These are phyloP conservation scores for Fraxinus sp. DNA, from an alignment of 305 asterid species.

Conservation along the genomic window DNA sequence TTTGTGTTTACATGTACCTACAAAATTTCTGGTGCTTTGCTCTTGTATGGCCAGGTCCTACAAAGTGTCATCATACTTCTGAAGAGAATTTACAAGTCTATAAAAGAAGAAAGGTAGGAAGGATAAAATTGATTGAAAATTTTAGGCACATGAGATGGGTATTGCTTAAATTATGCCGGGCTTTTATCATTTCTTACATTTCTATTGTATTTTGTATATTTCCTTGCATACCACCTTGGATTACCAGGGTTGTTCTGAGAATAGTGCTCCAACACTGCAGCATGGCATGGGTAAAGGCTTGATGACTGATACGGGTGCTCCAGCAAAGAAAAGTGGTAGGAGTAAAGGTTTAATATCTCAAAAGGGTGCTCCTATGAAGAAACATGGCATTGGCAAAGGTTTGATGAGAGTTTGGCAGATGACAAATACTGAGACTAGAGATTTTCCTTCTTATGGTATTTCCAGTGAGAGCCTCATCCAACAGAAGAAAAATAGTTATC, in stretches of 20 bases:
- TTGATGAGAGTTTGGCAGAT: constrained; percentile 57
- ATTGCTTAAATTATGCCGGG: constrained; percentile 9
- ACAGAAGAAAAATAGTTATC: constrained; percentile 47
- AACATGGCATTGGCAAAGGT: constrained; percentile 76
- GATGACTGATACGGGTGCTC: constrained; percentile 47
- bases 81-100: constrained; percentile 42
- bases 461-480: constrained; percentile 32
- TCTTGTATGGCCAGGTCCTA: constrained; percentile 50
- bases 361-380: constrained; percentile 36
- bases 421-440: constrained; percentile 40
- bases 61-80: constrained; percentile 35
- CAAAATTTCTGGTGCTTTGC: constrained; percentile 24
- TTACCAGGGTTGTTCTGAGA: constrained; percentile 40
- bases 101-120: constrained; percentile 70
- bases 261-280: constrained; percentile 29
- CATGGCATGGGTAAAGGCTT: constrained; percentile 76
- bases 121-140: background rate
- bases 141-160: background rate
- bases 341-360: constrained; percentile 65
- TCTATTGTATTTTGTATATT: constrained; percentile 37
- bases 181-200: constrained; percentile 6
- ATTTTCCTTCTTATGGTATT: constrained; percentile 36
- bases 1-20: background rate
- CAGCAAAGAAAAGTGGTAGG: constrained; percentile 50
- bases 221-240: constrained; percentile 38